Percentiles rank a stretch among this genome's conserved stretches.
phyloP scores from a whole-genome alignment of 2,329 filamentous ascomycete genomes.

The Elsinoe fawcettii region DNA sequence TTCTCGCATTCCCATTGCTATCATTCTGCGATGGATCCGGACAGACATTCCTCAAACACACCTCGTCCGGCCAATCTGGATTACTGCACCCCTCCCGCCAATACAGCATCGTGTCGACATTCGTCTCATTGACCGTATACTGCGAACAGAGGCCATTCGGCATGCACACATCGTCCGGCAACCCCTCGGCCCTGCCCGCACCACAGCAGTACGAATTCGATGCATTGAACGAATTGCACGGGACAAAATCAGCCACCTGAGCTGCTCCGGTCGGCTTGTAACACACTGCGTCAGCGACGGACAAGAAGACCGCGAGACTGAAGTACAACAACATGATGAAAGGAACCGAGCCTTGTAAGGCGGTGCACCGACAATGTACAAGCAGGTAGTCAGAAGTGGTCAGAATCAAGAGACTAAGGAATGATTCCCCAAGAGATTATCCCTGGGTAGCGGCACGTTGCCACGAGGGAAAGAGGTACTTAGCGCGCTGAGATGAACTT shows the following conservation, averaged over 20 bases:
- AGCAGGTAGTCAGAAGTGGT: not conserved
- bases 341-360: conserved; percentile 3
- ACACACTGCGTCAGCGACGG: not conserved
- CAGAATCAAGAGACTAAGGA: not conserved
- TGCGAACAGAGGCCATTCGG: conserved; percentile 11
- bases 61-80: conserved; percentile 13
- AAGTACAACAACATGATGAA: conserved; percentile 1
- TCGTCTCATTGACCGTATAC: conserved; percentile 3
- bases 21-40: conserved; percentile 14
- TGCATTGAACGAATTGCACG: conserved; percentile 14
- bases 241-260: conserved; percentile 10
- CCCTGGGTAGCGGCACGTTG: not conserved
- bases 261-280: conserved; percentile 9
- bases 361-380: not conserved
- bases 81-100: conserved; percentile 15
- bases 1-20: conserved; percentile 8
- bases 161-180: conserved; percentile 6
- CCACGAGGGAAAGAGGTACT: too few relatives aligned
- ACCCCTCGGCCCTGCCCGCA: not conserved
- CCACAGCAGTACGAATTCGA: conserved; percentile 14
- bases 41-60: conserved; percentile 13
- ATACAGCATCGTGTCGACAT: conserved; percentile 4
- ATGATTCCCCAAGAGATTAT: not conserved
- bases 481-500: conserved; percentile 2
- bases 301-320: not conserved